A percentile compares a stretch with the other conserved stretches of the same genome.
Evolutionary conservation across 208 protist species (phyloP).

Genomic region (Acanthamoeba lenticulata): DNA sequence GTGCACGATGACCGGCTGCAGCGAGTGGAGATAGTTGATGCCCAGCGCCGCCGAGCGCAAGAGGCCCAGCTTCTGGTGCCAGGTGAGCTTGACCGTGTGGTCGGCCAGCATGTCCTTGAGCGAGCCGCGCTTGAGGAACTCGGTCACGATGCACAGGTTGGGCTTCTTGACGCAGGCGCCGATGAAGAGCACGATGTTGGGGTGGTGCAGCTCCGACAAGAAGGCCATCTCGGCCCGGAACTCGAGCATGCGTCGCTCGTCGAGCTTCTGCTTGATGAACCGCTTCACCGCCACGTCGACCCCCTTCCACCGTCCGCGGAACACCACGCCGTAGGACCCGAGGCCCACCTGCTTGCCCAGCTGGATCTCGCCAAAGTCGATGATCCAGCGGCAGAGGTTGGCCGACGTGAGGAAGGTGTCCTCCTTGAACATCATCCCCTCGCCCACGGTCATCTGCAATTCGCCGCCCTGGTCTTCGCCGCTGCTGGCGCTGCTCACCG

Average conservation of each 20-base stretch:
- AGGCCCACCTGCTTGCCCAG: constrained; percentile 46
- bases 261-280: constrained; percentile 67
- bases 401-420: constrained; percentile 46
- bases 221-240: constrained; percentile 70
- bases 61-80: constrained; percentile 52
- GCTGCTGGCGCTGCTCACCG: not conserved
- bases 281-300: constrained; percentile 63
- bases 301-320: constrained; percentile 53
- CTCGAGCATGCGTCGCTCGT: constrained; percentile 27
- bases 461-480: not conserved
- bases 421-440: constrained; percentile 49
- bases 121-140: constrained; percentile 43
- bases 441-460: not conserved
- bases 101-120: constrained; percentile 28
- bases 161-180: constrained; percentile 62
- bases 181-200: constrained; percentile 66
- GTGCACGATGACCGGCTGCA: constrained; percentile 80
- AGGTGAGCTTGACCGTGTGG: constrained; percentile 60
- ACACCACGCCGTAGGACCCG: constrained; percentile 39
- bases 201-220: constrained; percentile 49
- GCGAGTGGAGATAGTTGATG: constrained; percentile 83
- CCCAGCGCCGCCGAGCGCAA: constrained; percentile 69
- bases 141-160: constrained; percentile 63
- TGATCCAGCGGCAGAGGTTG: constrained; percentile 59
- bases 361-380: constrained; percentile 36